Evolutionary conservation across 331 rosid species (phyloP).

Genomic region (Malus hybrid): DNA sequence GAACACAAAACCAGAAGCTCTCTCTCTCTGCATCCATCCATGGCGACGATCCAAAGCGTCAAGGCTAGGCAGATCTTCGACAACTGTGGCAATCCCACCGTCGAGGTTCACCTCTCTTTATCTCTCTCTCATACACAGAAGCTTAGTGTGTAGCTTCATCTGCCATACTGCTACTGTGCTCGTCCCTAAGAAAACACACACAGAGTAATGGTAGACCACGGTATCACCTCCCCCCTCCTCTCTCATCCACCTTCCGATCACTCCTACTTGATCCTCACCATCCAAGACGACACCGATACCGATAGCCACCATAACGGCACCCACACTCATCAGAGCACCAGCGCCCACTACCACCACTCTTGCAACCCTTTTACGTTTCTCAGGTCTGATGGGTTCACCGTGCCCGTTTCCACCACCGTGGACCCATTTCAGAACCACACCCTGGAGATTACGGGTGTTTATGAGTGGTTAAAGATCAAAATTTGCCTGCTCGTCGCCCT

Average conservation of each 20-base stretch:
- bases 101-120: constrained; percentile 50
- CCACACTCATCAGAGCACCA: background rate
- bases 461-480: constrained; percentile 60
- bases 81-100: constrained; percentile 96
- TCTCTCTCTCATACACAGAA: background rate
- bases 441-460: constrained; percentile 38
- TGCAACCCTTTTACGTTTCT: constrained; percentile 44
- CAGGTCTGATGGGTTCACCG: constrained; percentile 44
- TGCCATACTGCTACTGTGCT: too few relatives aligned
- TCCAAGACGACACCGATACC: constrained; percentile 15
- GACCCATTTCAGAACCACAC: constrained; percentile 73
- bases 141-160: too few relatives aligned
- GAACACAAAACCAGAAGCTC: background rate
- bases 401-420: constrained; percentile 40
- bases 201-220: constrained; percentile 46
- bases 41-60: constrained; percentile 54
- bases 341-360: background rate
- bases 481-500: constrained; percentile 54
- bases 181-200: background rate
- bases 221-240: constrained; percentile 51
- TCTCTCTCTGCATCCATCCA: background rate
- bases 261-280: constrained; percentile 35
- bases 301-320: background rate
- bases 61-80: constrained; percentile 88
- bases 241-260: constrained; percentile 28